Evolutionary conservation across 768 basidiomycete genomes (phyloP).

Genomic region (Punctularia strigosozonata): DNA sequence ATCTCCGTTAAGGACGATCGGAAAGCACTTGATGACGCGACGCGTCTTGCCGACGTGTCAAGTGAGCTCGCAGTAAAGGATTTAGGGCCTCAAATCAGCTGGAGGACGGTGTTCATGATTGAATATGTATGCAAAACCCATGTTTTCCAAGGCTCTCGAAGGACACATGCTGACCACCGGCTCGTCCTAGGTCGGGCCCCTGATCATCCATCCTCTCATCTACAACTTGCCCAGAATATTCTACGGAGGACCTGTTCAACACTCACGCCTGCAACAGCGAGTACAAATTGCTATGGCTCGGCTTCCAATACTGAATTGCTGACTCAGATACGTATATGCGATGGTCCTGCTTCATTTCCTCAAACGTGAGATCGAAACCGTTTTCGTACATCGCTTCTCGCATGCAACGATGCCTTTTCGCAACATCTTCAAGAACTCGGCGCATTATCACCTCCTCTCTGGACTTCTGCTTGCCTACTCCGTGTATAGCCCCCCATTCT

Average conservation of each 20-base stretch:
- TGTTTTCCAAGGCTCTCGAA: not conserved
- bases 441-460: constrained; percentile 78
- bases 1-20: constrained; percentile 52
- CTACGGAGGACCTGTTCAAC: constrained; percentile 59
- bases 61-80: constrained; percentile 77
- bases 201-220: constrained; percentile 80
- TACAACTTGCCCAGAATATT: constrained; percentile 60
- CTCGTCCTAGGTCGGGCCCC: constrained; percentile 60
- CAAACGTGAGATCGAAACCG: constrained; percentile 87
- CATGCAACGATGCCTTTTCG: constrained; percentile 83
- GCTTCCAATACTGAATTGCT: not conserved
- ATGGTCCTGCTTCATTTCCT: constrained; percentile 79
- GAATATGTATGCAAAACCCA: constrained; percentile 72
- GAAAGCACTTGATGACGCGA: constrained; percentile 51
- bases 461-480: constrained; percentile 73
- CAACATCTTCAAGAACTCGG: constrained; percentile 86
- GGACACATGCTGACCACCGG: not conserved
- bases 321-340: constrained; percentile 47
- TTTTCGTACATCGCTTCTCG: constrained; percentile 94
- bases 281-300: constrained; percentile 9
- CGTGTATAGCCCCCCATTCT: constrained; percentile 73
- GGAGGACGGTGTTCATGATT: constrained; percentile 79
- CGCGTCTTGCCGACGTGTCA: constrained; percentile 44
- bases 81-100: constrained; percentile 80
- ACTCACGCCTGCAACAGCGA: constrained; percentile 71